Evolutionary conservation across 306 rosid species (phyloP).

Genomic region (Rubus parviflorus): DNA sequence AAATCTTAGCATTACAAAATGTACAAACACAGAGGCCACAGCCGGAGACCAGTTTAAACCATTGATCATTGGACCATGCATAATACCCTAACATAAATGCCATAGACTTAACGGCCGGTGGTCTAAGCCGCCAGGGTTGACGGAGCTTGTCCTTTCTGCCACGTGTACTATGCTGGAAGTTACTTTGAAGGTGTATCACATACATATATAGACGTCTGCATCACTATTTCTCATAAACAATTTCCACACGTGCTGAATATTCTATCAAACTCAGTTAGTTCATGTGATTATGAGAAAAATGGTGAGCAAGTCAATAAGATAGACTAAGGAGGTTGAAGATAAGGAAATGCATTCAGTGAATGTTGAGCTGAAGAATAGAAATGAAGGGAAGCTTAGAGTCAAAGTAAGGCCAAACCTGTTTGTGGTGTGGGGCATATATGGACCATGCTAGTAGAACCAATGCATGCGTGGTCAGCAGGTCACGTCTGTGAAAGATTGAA

Average conservation of each 20-base stretch:
- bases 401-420: background rate
- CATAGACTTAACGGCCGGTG: background rate
- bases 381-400: background rate
- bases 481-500: too few species aligned
- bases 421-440: too few species aligned
- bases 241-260: background rate
- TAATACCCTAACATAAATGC: background rate
- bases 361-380: background rate
- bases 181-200: background rate
- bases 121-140: background rate
- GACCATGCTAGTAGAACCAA: too few species aligned
- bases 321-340: background rate
- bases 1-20: background rate
- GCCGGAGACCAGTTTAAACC: too few species aligned
- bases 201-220: background rate
- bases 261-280: too few species aligned
- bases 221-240: background rate
- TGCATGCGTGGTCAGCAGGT: too few species aligned
- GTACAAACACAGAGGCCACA: background rate
- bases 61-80: background rate
- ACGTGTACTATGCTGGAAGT: background rate
- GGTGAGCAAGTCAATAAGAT: background rate
- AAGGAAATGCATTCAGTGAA: background rate
- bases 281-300: background rate
- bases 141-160: background rate